A percentile compares a stretch with the other conserved stretches of the same genome.
phyloP scores from a whole-genome alignment of 2,329 filamentous ascomycete species.

The Hymenoscyphus fraxineus region DNA sequence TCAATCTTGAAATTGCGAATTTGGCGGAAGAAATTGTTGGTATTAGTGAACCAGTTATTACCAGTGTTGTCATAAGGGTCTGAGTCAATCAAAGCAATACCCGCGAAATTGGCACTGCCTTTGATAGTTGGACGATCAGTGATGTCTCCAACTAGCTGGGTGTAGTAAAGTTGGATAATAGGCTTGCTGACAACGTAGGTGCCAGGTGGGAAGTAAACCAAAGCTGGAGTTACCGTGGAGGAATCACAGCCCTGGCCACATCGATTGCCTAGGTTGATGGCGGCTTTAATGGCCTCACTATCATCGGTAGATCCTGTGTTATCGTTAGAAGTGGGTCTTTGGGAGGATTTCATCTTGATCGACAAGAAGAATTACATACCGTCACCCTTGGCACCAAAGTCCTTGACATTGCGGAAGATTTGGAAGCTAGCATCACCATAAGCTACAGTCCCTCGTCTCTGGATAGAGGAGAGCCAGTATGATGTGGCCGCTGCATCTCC shows the following conservation, averaged over 20 bases:
- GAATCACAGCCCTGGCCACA: conserved; percentile 83
- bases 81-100: conserved; percentile 85
- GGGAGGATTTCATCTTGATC: not conserved
- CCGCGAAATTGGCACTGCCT: conserved; percentile 65
- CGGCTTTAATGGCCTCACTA: conserved; percentile 79
- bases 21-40: conserved; percentile 79
- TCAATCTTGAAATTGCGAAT: conserved; percentile 81
- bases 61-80: conserved; percentile 74
- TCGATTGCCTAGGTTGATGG: conserved; percentile 72
- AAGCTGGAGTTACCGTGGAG: conserved; percentile 73
- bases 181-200: conserved; percentile 79
- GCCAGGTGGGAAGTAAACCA: conserved; percentile 88
- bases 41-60: conserved; percentile 73
- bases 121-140: conserved; percentile 70
- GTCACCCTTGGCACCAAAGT: conserved; percentile 69
- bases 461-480: conserved; percentile 33
- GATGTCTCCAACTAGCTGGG: conserved; percentile 84
- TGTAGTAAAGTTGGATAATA: conserved; percentile 86
- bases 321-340: conserved; percentile 41
- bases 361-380: conserved; percentile 38
- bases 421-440: conserved; percentile 54
- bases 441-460: conserved; percentile 33
- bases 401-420: conserved; percentile 72
- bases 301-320: conserved; percentile 65
- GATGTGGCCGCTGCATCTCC: conserved; percentile 21